A percentile compares a stretch with the other conserved stretches of the same genome.
phyloP scores from a whole-genome alignment of 83 land plant genomes.

The Picea abies region DNA sequence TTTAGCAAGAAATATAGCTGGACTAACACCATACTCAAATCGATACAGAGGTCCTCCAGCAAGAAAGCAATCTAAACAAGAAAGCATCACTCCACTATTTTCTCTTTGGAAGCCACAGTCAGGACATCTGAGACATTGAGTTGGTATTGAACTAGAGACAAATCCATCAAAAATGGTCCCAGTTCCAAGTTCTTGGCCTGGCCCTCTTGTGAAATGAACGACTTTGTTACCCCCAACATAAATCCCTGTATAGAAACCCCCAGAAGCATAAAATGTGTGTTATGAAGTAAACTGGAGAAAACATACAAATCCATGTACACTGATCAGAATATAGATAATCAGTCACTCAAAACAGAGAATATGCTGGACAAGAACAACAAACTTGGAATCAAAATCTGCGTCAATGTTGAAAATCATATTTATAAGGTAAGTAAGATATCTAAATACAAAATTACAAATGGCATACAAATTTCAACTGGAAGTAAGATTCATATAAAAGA shows the following conservation, averaged over 20 bases:
- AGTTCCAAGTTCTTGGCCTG: conserved; percentile 50
- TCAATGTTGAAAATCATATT: no score
- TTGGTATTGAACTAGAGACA: conserved; percentile 58
- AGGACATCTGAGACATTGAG: conserved; percentile 24
- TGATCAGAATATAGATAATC: no score
- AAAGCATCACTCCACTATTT: conserved; percentile 37
- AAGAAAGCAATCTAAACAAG: conserved; percentile 52
- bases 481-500: no score
- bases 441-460: no score
- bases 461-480: no score
- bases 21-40: conserved; percentile 44
- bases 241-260: conserved; percentile 30
- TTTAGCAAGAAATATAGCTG: conserved; percentile 37
- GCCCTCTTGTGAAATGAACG: conserved; percentile 58
- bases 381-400: no score
- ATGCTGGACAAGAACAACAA: no score
- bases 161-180: conserved; percentile 67
- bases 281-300: no score
- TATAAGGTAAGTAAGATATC: no score
- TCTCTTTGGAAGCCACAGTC: conserved; percentile 28
- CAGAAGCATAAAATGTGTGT: no score
- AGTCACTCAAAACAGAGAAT: no score
- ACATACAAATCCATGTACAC: no score
- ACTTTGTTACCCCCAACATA: conserved; percentile 53
- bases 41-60: conserved; percentile 37